Percentiles rank a stretch among this genome's conserved stretches.
phyloP scores from a whole-genome alignment of 257 asterid genomes.

The Solanum sejunctum region DNA sequence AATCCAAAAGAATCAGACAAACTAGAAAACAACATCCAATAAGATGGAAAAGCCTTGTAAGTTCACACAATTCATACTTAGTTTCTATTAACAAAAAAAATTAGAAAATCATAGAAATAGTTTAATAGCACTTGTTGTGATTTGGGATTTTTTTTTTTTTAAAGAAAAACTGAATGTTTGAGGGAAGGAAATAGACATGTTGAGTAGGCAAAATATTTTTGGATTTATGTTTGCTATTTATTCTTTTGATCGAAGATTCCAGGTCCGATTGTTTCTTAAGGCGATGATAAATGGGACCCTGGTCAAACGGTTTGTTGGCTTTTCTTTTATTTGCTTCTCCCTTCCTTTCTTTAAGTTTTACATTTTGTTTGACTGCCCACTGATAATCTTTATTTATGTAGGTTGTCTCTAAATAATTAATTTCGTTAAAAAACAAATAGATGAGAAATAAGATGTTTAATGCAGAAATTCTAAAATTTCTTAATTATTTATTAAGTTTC shows the following conservation, averaged over 20 bases:
- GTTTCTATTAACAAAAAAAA: neutral
- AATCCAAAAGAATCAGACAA: constrained; percentile 6
- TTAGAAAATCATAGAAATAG: neutral
- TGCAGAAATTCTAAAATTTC: neutral
- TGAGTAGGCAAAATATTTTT: constrained; percentile 18
- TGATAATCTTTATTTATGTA: neutral
- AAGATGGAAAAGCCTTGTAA: constrained; percentile 6
- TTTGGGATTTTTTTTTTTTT: neutral
- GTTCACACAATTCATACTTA: neutral
- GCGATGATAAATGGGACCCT: constrained; percentile 17
- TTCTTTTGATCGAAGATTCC: constrained; percentile 17
- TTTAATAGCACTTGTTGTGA: neutral
- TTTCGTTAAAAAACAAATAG: neutral
- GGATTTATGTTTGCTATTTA: constrained; percentile 20
- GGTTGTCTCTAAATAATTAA: neutral
- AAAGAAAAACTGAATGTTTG: constrained; percentile 6
- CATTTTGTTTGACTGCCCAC: neutral
- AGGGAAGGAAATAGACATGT: constrained; percentile 15
- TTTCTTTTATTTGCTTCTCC: constrained; percentile 5
- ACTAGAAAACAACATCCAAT: constrained; percentile 14
- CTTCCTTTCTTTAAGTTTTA: neutral
- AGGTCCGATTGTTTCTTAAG: neutral
- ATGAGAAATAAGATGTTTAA: neutral
- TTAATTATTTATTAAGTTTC: neutral
- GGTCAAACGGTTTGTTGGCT: constrained; percentile 38